Percentiles rank a stretch among this genome's conserved stretches.
phyloP scores from a whole-genome alignment of 768 basidiomycete species.

The Rubroboletus pulcherrimus region DNA sequence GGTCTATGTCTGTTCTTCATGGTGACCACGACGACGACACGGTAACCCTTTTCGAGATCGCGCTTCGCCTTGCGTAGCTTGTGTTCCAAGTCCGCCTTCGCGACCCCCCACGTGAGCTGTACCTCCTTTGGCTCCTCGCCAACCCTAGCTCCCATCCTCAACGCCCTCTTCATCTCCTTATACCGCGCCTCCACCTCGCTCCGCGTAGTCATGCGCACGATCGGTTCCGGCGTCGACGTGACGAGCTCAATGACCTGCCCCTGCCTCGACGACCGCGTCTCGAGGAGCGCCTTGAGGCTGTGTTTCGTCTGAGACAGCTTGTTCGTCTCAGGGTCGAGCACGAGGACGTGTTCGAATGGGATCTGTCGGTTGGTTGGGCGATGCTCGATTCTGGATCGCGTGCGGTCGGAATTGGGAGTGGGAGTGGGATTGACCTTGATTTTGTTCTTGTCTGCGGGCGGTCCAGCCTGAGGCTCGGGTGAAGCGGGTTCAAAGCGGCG shows the following conservation, averaged over 20 bases:
- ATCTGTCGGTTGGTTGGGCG: constrained; percentile 41
- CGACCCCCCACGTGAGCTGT: constrained; percentile 68
- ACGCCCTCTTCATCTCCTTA: constrained; percentile 35
- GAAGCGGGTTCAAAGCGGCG: constrained; percentile 6
- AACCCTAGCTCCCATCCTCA: constrained; percentile 28
- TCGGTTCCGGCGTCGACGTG: constrained; percentile 42
- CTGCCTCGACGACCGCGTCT: constrained; percentile 22
- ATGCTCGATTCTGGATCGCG: not conserved
- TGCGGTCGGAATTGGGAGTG: too few relatives aligned
- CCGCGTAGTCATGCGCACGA: constrained; percentile 57
- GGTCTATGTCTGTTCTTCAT: constrained; percentile 44
- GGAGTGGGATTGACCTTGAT: not conserved
- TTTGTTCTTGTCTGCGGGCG: not conserved
- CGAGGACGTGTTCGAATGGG: constrained; percentile 37
- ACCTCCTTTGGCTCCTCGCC: constrained; percentile 55
- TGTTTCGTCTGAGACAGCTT: constrained; percentile 34
- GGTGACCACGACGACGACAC: constrained; percentile 54
- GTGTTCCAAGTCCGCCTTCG: constrained; percentile 55
- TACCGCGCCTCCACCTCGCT: constrained; percentile 39
- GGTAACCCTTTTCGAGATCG: constrained; percentile 56
- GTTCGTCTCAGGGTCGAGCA: constrained; percentile 46
- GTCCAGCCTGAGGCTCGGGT: not conserved
- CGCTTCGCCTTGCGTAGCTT: constrained; percentile 58
- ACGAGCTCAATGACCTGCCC: constrained; percentile 50
- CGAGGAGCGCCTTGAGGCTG: constrained; percentile 42